Base-by-base conservation (phyloP, 2,329 filamentous ascomycete genomes). In the Diplodia mutila region DNA sequence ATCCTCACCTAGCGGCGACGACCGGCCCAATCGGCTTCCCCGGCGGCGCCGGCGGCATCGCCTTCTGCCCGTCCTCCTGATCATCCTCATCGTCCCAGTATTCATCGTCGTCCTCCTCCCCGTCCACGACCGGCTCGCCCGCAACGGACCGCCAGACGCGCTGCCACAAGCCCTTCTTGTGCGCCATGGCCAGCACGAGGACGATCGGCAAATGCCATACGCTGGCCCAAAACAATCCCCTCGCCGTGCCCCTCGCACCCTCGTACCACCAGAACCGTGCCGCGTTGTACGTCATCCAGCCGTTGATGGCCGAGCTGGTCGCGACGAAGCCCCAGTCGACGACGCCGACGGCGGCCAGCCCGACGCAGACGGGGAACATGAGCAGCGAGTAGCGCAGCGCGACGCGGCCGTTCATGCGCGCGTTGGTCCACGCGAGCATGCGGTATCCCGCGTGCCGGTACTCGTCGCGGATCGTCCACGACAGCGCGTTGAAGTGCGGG, bases 401-500 rank as follows among this genome's bases (percentile, higher is more conserved):
- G 1, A 99, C 95, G 9, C 95, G 88, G 0, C 86, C 90, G 75
- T 98, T 98, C 74, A 90, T 87, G 0, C 89, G 89, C 0, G 94
- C 92, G 76, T 98, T 94, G 6, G 91, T 90, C 90, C 94, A 98
- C 57, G 87, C 88, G 3, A 98, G 84, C 95, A 90, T 90, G 69
- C 84, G 81, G 75, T 90, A 89, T 0, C 88, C 88, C 0, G 88
- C 88, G 39, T 80, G 79, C 71, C 89, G 90, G 83, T 99, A 99
- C 78, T 99, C 95, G 9, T 96, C 90, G 23, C 93, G 86, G 69
- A 98, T 97, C 4, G 87, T 85, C 87, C 94, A 96, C 55, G 91
- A 94, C 25, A 99, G 85, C 0, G 94, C 91, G 85, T 97, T 98
- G 83, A 99, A 99, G 80, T 99, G 95, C 3, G 95, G 93, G 76